Conservation (phyloP, 805 yeast genomes). For the Cyberlindnera amylophila region DNA sequence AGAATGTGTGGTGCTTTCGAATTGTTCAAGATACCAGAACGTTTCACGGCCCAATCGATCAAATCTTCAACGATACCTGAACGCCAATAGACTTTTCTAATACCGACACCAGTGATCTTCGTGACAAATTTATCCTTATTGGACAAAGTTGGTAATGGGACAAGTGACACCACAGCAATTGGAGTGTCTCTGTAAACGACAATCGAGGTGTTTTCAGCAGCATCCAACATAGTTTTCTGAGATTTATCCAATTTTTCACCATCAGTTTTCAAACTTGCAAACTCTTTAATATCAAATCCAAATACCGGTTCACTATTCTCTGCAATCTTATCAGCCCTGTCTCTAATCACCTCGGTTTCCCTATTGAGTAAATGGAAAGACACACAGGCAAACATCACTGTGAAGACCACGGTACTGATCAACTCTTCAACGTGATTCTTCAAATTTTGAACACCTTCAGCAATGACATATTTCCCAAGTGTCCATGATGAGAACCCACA, state of each 20-base stretch:
- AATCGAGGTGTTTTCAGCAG: constrained; percentile 48
- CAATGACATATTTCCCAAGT: constrained; percentile 13
- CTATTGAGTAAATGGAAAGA: constrained; percentile 38
- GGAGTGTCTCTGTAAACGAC: constrained; percentile 68
- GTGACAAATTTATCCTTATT: constrained; percentile 43
- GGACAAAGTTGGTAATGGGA: constrained; percentile 40
- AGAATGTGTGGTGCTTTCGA: constrained; percentile 32
- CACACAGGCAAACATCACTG: constrained; percentile 35
- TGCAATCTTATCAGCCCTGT: constrained; percentile 34
- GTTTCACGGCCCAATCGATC: constrained; percentile 53
- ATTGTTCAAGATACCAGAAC: constrained; percentile 40
- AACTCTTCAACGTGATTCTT: constrained; percentile 19
- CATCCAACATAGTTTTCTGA: constrained; percentile 28
- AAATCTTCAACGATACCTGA: constrained; percentile 64
- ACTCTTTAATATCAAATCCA: constrained; percentile 49
- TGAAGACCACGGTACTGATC: constrained; percentile 34
- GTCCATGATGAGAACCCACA: constrained; percentile 12
- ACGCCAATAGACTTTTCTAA: constrained; percentile 62
- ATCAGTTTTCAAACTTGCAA: constrained; percentile 30
- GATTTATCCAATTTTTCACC: constrained; percentile 22
- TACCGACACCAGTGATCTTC: constrained; percentile 54
- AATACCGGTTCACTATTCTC: constrained; percentile 39
- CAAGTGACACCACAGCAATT: constrained; percentile 54
- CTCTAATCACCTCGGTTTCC: constrained; percentile 47
- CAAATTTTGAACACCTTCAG: constrained; percentile 18